Conservation (phyloP, 2,329 filamentous ascomycete species). For the Penicillium sp. region DNA sequence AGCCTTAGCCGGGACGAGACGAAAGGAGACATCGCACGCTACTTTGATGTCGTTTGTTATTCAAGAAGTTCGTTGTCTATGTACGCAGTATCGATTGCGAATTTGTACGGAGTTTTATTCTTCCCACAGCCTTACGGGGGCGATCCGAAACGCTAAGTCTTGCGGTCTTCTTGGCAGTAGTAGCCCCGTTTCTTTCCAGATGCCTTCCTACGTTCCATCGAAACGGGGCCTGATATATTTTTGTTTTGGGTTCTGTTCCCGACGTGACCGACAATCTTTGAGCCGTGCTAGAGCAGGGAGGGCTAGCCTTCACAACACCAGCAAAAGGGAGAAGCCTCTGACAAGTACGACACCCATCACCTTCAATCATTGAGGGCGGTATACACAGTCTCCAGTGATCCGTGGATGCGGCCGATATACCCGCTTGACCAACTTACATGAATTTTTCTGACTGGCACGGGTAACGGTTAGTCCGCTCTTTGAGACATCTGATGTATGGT, state of each 20-base stretch:
- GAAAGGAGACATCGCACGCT: not conserved
- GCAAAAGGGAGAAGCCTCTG: not conserved
- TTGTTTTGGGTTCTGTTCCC: not conserved
- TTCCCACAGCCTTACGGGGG: slow-evolving; percentile 1
- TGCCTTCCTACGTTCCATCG: slow-evolving; percentile 19
- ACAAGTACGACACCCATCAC: not conserved
- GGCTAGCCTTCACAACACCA: not conserved
- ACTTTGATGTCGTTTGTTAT: not conserved
- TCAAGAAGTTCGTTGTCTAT: not conserved
- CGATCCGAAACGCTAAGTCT: slow-evolving; percentile 2
- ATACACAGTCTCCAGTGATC: not conserved
- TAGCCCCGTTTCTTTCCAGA: slow-evolving; percentile 17
- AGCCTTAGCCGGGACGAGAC: not conserved
- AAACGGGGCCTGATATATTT: slow-evolving; percentile 6
- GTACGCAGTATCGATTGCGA: too few relatives aligned
- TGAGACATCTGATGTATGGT: slow-evolving; percentile 13
- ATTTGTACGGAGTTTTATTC: not conserved
- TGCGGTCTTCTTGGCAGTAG: slow-evolving; percentile 10
- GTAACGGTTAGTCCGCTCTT: slow-evolving; percentile 12
- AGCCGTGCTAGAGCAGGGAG: not conserved
- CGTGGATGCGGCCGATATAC: not conserved
- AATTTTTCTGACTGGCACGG: slow-evolving; percentile 3
- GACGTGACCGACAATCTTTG: slow-evolving; percentile 2
- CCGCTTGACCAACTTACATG: too few relatives aligned
- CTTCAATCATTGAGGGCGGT: not conserved